Base-by-base conservation (phyloP, 2,329 filamentous ascomycete genomes). In the Penicillium sp. region DNA sequence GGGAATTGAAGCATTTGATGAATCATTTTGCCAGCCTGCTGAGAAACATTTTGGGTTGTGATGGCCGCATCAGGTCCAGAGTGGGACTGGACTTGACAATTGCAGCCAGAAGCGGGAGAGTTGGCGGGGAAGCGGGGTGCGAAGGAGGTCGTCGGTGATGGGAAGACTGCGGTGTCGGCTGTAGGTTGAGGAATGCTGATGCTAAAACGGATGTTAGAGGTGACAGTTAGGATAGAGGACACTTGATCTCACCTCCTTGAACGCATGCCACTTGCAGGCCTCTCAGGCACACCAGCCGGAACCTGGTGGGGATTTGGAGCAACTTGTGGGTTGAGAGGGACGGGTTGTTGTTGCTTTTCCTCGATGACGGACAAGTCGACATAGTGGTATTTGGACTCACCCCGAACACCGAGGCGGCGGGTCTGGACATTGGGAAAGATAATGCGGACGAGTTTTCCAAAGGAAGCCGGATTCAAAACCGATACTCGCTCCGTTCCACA, bases 341-440 rank as follows among this genome's bases (percentile, higher is more conserved):
- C 59, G n/a, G 65, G 67, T 59, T 71, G 70, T 50, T 75, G 73
- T 54, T 76, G 74, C 58, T 78, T 77, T 60, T 78, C 77, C 57
- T 79, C 77, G 31, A 78, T 77, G 44, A 82, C 75, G 2, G 78
- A 79, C 58, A 82, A 69, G 63, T 82, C 80, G 50, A 82, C 80
- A 60, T 99, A 99, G 76, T 99, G 95, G 75, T 99, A 99, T 74
- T 99, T 99, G 14, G 95, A 99, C 78, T 98, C 94, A 64, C 95
- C 95, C 54, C 95, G 87, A 49, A 98, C 93, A 62, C 95, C 95
- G 13, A 99, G 82, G 64, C 95, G 86, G 59, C 95, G 85, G 35
- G 95, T 99, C 77, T 96, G 94, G 22, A 99, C 88, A 43, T 93
- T 94, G 0, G 95, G 94, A 69, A 98, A 99, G 53, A 99, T 89